Conservation (phyloP, 2,329 filamentous ascomycete species). For the Aspergillus uvarum region DNA sequence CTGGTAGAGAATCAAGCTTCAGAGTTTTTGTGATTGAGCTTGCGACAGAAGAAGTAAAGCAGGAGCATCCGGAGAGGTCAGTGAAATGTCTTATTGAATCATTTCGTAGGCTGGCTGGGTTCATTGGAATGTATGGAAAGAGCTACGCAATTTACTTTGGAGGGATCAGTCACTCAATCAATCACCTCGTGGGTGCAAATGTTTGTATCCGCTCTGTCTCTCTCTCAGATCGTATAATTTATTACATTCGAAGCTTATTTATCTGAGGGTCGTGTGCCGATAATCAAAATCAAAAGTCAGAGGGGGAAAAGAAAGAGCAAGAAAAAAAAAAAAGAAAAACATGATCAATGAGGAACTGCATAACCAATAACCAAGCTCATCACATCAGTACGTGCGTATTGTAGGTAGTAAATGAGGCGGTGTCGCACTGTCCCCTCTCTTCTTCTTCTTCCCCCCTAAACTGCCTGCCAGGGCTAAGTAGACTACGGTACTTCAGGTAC, state of each 20-base stretch:
- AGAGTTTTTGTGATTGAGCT: background rate
- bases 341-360: background rate
- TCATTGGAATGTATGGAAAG: background rate
- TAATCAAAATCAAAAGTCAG: no score
- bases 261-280: background rate
- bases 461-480: no score
- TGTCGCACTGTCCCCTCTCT: conserved; percentile 4
- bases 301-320: background rate
- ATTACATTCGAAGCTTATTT: background rate
- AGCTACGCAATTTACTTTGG: background rate
- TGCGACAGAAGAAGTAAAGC: background rate
- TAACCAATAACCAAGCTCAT: background rate
- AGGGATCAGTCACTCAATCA: background rate
- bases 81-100: background rate
- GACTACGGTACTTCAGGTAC: no score
- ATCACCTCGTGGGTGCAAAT: background rate
- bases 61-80: background rate
- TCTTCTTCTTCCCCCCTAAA: background rate
- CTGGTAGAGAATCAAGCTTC: background rate
- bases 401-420: conserved; percentile 6
- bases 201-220: background rate
- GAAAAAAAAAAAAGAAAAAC: background rate
- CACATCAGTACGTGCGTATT: background rate
- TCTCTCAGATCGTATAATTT: background rate
- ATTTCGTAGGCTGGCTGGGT: no score